A percentile compares a stretch with the other conserved stretches of the same genome.
Evolutionary conservation across 305 asterid species (phyloP).

Genomic region (Fraxinus greggii): DNA sequence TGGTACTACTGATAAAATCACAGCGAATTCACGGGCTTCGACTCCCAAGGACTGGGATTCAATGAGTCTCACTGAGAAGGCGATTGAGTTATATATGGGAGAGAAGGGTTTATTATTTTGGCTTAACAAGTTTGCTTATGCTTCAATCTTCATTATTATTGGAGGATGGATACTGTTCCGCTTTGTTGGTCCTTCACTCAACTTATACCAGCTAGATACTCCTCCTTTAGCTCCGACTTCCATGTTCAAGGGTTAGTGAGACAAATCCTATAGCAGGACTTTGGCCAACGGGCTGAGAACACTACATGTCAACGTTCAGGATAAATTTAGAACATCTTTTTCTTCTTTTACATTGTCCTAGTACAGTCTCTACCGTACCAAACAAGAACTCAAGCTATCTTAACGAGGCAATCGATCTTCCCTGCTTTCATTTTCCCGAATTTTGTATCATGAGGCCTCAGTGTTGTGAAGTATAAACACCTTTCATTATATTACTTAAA

Average conservation of each 20-base stretch:
- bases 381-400: background rate
- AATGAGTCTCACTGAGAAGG: constrained; percentile 70
- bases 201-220: constrained; percentile 77
- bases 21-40: constrained; percentile 21
- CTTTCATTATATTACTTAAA: background rate
- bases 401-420: background rate
- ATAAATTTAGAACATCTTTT: background rate
- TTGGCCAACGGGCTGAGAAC: background rate
- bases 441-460: background rate
- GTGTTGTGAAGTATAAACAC: background rate
- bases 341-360: background rate
- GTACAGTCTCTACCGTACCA: background rate
- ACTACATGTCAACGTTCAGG: background rate
- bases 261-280: background rate
- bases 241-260: constrained; percentile 46
- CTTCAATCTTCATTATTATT: constrained; percentile 73
- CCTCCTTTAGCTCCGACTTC: constrained; percentile 75
- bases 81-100: constrained; percentile 68
- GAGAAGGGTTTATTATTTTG: constrained; percentile 76
- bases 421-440: background rate
- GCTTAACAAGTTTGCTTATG: constrained; percentile 93
- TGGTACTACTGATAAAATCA: constrained; percentile 16
- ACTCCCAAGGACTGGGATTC: constrained; percentile 73
- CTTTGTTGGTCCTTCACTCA: constrained; percentile 74
- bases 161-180: constrained; percentile 89